These are phyloP conservation scores for Pinus albicaulis DNA, from an alignment of 75 land plant species.

Conservation along the genomic window DNA sequence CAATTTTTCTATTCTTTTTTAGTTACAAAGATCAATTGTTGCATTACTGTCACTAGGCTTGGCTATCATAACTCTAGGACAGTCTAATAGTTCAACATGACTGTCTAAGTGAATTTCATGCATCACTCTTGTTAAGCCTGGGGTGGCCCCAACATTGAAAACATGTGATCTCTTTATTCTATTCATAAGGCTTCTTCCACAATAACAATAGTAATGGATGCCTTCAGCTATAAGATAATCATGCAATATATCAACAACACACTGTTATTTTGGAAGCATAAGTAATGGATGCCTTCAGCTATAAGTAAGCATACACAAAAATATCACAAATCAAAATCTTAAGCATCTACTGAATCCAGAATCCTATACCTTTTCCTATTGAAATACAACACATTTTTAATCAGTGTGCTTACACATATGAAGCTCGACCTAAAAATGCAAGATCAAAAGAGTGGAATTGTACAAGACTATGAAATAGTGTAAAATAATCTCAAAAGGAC, in stretches of 20 bases:
- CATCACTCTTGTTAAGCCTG: slow-evolving; percentile 91
- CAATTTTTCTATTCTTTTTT: slow-evolving; percentile 88
- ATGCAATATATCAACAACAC: too few relatives aligned
- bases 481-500: neutral
- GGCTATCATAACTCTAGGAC: slow-evolving; percentile 96
- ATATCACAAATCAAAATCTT: neutral
- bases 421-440: neutral
- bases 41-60: slow-evolving; percentile 61
- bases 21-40: slow-evolving; percentile 81
- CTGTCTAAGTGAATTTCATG: slow-evolving; percentile 98
- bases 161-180: slow-evolving; percentile 79
- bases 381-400: neutral
- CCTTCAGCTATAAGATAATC: slow-evolving; percentile 60
- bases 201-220: slow-evolving; percentile 88
- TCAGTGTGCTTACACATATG: neutral
- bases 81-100: slow-evolving; percentile 89
- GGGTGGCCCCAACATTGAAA: slow-evolving; percentile 92
- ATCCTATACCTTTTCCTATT: neutral
- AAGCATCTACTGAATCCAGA: neutral
- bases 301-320: neutral
- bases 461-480: too few relatives aligned
- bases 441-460: neutral
- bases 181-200: slow-evolving; percentile 97
- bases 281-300: too few relatives aligned
- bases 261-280: neutral